These are phyloP conservation scores for Thelephora aurantiotincta DNA, from an alignment of 768 basidiomycete species.

Conservation along the genomic window DNA sequence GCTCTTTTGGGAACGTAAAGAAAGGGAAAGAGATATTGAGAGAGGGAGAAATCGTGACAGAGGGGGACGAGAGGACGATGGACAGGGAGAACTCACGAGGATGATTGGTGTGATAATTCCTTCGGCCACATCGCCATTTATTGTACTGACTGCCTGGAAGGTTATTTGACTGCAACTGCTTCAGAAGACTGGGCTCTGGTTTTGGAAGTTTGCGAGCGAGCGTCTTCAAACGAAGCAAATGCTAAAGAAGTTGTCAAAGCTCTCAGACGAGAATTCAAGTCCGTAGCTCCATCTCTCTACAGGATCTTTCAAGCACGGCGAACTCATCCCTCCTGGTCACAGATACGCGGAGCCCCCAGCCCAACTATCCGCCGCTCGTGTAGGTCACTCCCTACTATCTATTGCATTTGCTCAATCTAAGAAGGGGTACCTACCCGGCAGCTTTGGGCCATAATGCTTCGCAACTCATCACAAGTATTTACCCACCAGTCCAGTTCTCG, in stretches of 20 bases:
- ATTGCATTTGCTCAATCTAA: neutral
- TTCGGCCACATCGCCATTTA: neutral
- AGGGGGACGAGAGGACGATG: slow-evolving; percentile 28
- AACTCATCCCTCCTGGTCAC: slow-evolving; percentile 3
- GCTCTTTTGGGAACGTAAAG: slow-evolving; percentile 37
- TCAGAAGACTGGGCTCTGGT: slow-evolving; percentile 77
- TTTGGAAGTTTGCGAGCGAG: slow-evolving; percentile 75
- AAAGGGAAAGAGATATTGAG: slow-evolving; percentile 23
- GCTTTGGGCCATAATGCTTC: slow-evolving; percentile 87
- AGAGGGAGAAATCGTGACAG: slow-evolving; percentile 23
- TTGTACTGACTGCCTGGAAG: slow-evolving; percentile 19
- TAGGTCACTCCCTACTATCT: slow-evolving; percentile 19
- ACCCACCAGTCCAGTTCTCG: slow-evolving; percentile 53
- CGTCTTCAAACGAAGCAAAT: slow-evolving; percentile 52
- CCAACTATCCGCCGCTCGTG: slow-evolving; percentile 65
- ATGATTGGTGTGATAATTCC: slow-evolving; percentile 42
- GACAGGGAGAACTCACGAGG: slow-evolving; percentile 41
- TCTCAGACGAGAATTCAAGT: slow-evolving; percentile 79
- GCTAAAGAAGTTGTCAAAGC: slow-evolving; percentile 81
- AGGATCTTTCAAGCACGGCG: slow-evolving; percentile 7
- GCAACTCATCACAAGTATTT: slow-evolving; percentile 63
- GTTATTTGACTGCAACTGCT: slow-evolving; percentile 60
- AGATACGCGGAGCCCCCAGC: slow-evolving; percentile 67
- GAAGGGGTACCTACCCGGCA: slow-evolving; percentile 13
- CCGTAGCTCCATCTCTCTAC: slow-evolving; percentile 8